These are phyloP conservation scores for Kazachstania viticola DNA, from an alignment of 805 yeast genomes.

Conservation along the genomic window DNA sequence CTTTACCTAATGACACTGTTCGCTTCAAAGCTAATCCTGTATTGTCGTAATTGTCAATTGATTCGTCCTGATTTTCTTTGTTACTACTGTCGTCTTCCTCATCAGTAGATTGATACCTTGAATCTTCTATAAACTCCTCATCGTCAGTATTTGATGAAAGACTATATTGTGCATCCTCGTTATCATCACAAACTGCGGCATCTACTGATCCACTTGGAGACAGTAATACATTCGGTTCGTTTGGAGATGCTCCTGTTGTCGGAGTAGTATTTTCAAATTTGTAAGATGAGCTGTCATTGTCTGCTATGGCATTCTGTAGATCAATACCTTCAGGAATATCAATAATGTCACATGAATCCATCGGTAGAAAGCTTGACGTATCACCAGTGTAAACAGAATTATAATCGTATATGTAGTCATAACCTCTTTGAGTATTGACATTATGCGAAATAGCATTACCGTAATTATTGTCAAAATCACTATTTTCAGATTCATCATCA, in stretches of 20 bases:
- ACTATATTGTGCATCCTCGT: conserved; percentile 6
- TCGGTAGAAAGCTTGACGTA: conserved; percentile 26
- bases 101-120: conserved; percentile 12
- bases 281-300: conserved; percentile 10
- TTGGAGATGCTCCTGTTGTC: conserved; percentile 1
- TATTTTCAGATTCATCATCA: conserved; percentile 39
- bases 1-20: conserved; percentile 21
- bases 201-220: background rate
- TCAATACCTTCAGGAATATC: conserved; percentile 28
- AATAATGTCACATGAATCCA: conserved; percentile 25
- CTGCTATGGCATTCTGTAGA: conserved; percentile 24
- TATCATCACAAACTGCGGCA: background rate
- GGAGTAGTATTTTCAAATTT: conserved; percentile 5
- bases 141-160: conserved; percentile 11
- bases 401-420: conserved; percentile 69
- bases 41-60: conserved; percentile 6
- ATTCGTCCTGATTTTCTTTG: conserved; percentile 4
- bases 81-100: conserved; percentile 15
- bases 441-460: conserved; percentile 57
- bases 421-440: conserved; percentile 60
- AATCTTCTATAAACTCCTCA: conserved; percentile 18
- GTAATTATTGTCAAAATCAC: conserved; percentile 26
- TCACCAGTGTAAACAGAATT: conserved; percentile 61
- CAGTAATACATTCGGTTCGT: background rate
- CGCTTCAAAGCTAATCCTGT: conserved; percentile 13